A percentile compares a stretch with the other conserved stretches of the same genome.
Evolutionary conservation across 2,329 filamentous ascomycete genomes (phyloP).

Genomic region (Pyrenophora seminiperda): DNA sequence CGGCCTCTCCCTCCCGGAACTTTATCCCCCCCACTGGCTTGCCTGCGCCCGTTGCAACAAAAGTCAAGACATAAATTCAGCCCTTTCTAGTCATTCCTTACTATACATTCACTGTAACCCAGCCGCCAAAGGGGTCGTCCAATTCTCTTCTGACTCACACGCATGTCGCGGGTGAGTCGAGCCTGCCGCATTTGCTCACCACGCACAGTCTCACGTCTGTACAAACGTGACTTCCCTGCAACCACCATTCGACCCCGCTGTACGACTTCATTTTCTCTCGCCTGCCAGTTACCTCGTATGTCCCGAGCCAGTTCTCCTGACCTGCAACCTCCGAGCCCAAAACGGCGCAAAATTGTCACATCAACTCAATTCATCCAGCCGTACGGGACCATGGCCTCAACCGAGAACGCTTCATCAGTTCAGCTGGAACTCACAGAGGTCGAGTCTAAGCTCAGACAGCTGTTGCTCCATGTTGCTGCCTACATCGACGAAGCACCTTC

Average conservation of each 20-base stretch:
- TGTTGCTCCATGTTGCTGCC: constrained; percentile 81
- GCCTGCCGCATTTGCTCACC: constrained; percentile 36
- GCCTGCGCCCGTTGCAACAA: constrained; percentile 8
- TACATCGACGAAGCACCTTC: constrained; percentile 61
- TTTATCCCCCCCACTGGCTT: constrained; percentile 12
- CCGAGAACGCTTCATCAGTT: constrained; percentile 16
- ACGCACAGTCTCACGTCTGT: constrained; percentile 29
- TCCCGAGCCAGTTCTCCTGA: constrained; percentile 28
- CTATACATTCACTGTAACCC: not conserved
- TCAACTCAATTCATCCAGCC: constrained; percentile 30
- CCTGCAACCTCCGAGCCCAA: constrained; percentile 35
- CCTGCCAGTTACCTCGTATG: constrained; percentile 35
- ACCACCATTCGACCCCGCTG: not conserved
- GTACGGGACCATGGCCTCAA: constrained; percentile 38
- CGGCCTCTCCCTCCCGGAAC: constrained; percentile 34
- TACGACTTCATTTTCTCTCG: constrained; percentile 4
- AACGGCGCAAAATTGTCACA: constrained; percentile 37
- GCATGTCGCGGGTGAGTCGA: constrained; percentile 39
- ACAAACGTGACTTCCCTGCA: constrained; percentile 27
- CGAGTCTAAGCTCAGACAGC: constrained; percentile 73
- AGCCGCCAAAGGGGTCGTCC: not conserved
- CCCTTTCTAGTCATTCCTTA: constrained; percentile 12
- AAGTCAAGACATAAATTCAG: not conserved
- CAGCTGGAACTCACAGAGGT: constrained; percentile 67
- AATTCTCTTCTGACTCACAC: constrained; percentile 28